Base-by-base conservation (phyloP, 345 rosid genomes). In the Reutealis trisperma region DNA sequence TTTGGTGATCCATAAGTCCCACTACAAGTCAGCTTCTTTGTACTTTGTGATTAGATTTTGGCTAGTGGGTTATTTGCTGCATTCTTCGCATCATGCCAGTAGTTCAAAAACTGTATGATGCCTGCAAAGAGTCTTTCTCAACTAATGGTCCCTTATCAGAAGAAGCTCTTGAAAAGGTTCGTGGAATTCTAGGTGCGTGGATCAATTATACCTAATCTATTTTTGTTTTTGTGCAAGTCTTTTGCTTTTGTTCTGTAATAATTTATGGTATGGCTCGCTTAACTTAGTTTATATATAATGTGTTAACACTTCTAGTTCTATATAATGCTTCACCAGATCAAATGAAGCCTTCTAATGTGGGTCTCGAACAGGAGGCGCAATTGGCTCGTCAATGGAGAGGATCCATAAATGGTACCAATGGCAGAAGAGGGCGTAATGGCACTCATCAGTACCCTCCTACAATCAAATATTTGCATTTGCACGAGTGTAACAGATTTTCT, bases 261-360 rank as follows among this genome's bases (percentile, higher is more conserved):
- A 7, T 49, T 74, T 63, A 27, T 49, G 9, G 22, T 16, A 37
- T 37, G 6, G 41, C 41, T 27, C 60, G 6, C 8, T 25, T 25
- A 21, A 30, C 42, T 21, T 14, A n/a, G 25, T 6, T 69, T 22
- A 55, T 41, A 55, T 63, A 5, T 7, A 8, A 21, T 42, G 19
- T 30, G 67, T 60, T 69, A 63, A 62, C 62, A 34, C n/a, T 7
- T 77, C 55, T 55, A 74, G 75, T 64, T 77, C 59, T 49, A 72
- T 75, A 63, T 74, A 66, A 70, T 71, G 78, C 67, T 74, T 44
- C 83, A 85, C 77, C 97, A 95, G 99, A 95, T 78, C 90, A 89
- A 88, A 90, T 95, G 84, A 95, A 90, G 90, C 98, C 99, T 63
- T 89, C 98, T 79, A 93, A 93, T 83, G 96, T 95, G 81, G 99